Base-by-base conservation (phyloP, 2,329 filamentous ascomycete genomes). In the Sporothrix protearum region DNA sequence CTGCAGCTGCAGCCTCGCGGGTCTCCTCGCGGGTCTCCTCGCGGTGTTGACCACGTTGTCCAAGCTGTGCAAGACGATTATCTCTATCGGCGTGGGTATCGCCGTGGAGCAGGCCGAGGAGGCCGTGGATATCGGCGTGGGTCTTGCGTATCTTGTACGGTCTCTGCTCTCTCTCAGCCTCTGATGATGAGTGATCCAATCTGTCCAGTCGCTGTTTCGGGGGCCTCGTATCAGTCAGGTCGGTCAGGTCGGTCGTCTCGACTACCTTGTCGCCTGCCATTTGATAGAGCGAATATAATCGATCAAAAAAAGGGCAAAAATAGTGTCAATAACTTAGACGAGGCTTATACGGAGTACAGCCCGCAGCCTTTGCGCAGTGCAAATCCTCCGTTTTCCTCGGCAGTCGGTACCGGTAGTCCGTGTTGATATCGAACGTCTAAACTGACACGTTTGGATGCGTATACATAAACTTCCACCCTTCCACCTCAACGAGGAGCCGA, bases 61-160 rank as follows among this genome's bases (percentile, higher is more conserved):
- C 42, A 47, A 14, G 14, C 42, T 19, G 19, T 59, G 28, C 28
- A 36, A 30, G 55, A 47, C 28, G 53, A n/a, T 28, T 36, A 33
- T 45, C 30, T 36, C 19, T 63, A 22, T 39, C 36, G 9, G 8
- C 33, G 33, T 42, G 57, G 57, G 8, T 57, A 57, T 63, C 57
- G 33, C 33, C 57, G 53, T 57, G 53, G 53, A 57, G 53, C 53
- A 57, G 57, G 57, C 57, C 57, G 39, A 49, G 28, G 64, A 57
- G 57, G 57, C 57, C 57, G 39, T 67, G 42, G 64, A 22, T 67
- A 67, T 51, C 64, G 42, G 28, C 64, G 64, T 67, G 64, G 64
- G 64, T 67, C 64, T 53, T 67, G 64, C 45, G 64, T 36, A 49
- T 51, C 45, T 67, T 67, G 45, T 67, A 30, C 19, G 64, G 42